Conservation (phyloP, 78 protist species). For the Monocercomonoides exilis region DNA sequence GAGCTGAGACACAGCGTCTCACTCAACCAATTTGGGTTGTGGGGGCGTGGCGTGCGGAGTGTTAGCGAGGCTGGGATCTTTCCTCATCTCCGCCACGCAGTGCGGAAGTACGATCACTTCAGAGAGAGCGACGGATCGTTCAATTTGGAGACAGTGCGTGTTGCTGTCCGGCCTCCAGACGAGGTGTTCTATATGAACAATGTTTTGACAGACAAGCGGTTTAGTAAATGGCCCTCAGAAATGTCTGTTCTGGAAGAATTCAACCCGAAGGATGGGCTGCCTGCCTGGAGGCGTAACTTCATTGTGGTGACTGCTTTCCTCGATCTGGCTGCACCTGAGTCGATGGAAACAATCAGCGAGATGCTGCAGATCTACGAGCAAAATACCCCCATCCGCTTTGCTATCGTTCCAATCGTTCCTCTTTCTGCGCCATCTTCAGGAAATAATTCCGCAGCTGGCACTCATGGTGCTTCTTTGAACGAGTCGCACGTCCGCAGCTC, state of each 20-base stretch:
- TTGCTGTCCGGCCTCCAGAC: background rate
- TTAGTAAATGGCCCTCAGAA: background rate
- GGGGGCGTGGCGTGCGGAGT: background rate
- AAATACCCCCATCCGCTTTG: background rate
- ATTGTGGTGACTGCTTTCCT: background rate
- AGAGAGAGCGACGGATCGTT: background rate
- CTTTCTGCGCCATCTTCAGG: too few relatives aligned
- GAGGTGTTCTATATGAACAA: background rate
- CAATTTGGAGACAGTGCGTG: background rate
- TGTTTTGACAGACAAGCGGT: background rate
- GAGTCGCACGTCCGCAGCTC: background rate
- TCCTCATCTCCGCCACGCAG: too few relatives aligned
- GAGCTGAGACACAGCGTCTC: background rate
- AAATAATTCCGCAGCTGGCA: too few relatives aligned
- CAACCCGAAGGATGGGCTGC: background rate
- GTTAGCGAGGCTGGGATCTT: background rate
- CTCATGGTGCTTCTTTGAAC: too few relatives aligned
- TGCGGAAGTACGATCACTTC: background rate
- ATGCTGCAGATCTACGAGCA: background rate
- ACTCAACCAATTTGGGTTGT: background rate
- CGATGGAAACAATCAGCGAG: background rate
- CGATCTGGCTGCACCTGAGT: background rate
- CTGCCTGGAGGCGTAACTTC: background rate
- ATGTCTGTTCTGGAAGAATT: too few relatives aligned
- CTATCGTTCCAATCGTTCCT: background rate